These are phyloP conservation scores for Lecanoromycetidae sp. DNA, from an alignment of 2,329 filamentous ascomycete genomes.

Conservation along the genomic window DNA sequence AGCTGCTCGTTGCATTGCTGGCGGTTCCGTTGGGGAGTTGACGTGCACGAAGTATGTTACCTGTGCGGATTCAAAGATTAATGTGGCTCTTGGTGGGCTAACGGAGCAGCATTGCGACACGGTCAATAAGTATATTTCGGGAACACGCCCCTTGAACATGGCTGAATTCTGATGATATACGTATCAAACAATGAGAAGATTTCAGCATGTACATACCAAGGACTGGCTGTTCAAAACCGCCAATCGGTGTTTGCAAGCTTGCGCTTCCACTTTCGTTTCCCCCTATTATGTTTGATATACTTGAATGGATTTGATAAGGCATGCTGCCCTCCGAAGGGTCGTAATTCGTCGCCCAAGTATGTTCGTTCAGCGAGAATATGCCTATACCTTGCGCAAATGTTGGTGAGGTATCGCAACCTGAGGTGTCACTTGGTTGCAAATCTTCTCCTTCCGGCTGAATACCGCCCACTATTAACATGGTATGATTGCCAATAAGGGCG, in stretches of 20 bases:
- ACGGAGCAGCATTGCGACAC: too few relatives aligned
- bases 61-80: too few relatives aligned
- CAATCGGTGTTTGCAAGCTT: slow-evolving; percentile 5
- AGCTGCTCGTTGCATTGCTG: background rate
- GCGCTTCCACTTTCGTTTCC: slow-evolving; percentile 11
- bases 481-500: slow-evolving; percentile 3
- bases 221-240: slow-evolving; percentile 3
- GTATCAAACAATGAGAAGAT: too few relatives aligned
- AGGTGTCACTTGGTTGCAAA: slow-evolving; percentile 1
- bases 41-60: too few relatives aligned
- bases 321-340: background rate
- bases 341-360: slow-evolving; percentile 10
- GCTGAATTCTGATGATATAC: too few relatives aligned
- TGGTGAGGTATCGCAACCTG: slow-evolving; percentile 7
- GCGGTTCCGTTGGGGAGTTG: too few relatives aligned
- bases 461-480: slow-evolving; percentile 12
- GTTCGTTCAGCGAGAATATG: slow-evolving; percentile 12
- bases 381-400: slow-evolving; percentile 11
- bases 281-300: slow-evolving; percentile 10
- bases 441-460: slow-evolving; percentile 4
- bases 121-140: too few relatives aligned
- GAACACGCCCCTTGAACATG: too few relatives aligned
- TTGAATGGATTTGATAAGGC: slow-evolving; percentile 9
- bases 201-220: too few relatives aligned
- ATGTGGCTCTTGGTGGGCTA: background rate